phyloP scores from a whole-genome alignment of 352 stramenopile species.

The Globisporangium sylvaticum region DNA sequence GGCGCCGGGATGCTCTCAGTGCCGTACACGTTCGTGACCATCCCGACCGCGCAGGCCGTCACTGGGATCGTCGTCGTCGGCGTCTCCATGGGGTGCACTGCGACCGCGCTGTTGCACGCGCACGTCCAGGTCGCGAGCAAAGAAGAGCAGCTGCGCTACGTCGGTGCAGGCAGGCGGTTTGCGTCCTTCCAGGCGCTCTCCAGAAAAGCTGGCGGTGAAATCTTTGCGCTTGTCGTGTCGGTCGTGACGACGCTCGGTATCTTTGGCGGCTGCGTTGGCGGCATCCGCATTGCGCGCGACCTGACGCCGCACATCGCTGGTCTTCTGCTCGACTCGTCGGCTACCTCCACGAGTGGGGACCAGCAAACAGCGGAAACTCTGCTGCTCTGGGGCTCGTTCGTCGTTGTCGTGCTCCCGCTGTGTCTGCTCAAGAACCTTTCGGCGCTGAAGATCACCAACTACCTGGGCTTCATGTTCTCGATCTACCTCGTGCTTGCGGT shows the following conservation, averaged over 20 bases:
- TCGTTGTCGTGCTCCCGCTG: not conserved
- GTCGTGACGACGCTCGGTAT: not conserved
- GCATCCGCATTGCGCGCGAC: not conserved
- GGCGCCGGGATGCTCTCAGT: not conserved
- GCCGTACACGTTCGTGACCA: not conserved
- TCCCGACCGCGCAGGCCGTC: not conserved
- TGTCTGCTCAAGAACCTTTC: not conserved
- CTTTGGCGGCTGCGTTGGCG: not conserved
- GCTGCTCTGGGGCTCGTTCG: not conserved
- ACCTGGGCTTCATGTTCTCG: not conserved
- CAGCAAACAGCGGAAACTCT: not conserved
- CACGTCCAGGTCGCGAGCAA: not conserved
- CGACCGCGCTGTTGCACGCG: not conserved
- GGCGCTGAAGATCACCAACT: not conserved
- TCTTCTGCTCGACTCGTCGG: not conserved
- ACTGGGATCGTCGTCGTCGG: not conserved
- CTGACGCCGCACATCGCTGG: not conserved
- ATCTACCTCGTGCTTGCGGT: not conserved
- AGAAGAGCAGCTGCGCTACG: not conserved
- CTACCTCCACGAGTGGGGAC: not conserved
- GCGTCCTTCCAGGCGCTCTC: not conserved
- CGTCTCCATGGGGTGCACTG: not conserved
- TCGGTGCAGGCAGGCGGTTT: not conserved
- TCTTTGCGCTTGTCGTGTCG: not conserved
- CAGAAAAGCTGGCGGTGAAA: not conserved